Evolutionary conservation across 495 filamentous ascomycete species (phyloP), one percentile per base, ranked within the genome.

Genomic region (Aspergillus mulundensis): DNA sequence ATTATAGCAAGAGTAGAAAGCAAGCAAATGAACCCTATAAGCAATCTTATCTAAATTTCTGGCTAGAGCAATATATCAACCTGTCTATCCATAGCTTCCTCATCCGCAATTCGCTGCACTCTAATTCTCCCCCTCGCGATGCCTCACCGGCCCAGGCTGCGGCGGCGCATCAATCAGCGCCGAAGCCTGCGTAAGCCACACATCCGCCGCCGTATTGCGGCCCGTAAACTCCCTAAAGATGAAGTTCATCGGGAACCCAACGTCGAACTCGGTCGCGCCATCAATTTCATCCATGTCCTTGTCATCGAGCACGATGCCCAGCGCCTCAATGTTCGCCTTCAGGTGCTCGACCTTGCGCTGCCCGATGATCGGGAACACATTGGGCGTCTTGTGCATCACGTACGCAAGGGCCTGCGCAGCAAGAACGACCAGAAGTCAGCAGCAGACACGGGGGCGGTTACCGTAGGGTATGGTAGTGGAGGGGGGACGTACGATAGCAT

Each of bases 321-420:
- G 61, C 0, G 80, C 82, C 57, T 81, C 70, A 51, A 88, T 83
- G 51, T 87, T 89, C 43, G 76, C 77, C 47, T 79, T 70, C 15
- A 88, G 64, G 62, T 89, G 83, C 63, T 83, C 80, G 50, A 86
- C 62, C 66, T 83, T 88, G n/a, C 84, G 67, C 1, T 82, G 82
- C 10, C 88, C 88, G 21, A 89, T 77, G 49, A 93, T 84, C 7
- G 88, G 88, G 68, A 90, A 91, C 21, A 89, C 87, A 58, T 90
- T 85, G 0, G 87, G 83, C 8, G 85, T 75, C 66, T 90, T 90
- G 64, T 81, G 76, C 69, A 85, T 77, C 7, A 91, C 83, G 66
- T 92, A 92, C 4, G 88, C 87, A 43, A 90, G 66, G 4, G 88
- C 88, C 44, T 50, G 47, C 4, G 6, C 32, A 30, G 4, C 5